phyloP scores from a whole-genome alignment of 345 rosid species.

The Cochlearia excelsa region DNA sequence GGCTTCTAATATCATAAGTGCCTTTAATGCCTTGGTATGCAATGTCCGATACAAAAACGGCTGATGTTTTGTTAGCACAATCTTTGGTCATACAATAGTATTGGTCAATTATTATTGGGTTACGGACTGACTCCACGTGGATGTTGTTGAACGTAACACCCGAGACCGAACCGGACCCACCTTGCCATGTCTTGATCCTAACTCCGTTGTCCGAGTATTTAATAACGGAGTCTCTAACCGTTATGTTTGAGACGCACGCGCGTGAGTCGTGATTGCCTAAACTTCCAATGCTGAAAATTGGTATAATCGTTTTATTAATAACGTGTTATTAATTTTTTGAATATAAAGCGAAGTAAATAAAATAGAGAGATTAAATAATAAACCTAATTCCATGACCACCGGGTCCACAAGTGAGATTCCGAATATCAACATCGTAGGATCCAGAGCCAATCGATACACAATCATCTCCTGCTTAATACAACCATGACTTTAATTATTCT shows the following conservation, averaged over 20 bases:
- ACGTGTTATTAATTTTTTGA: not conserved
- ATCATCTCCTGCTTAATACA: conserved; percentile 70
- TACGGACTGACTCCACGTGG: conserved; percentile 75
- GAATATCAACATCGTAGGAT: conserved; percentile 70
- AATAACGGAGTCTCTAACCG: conserved; percentile 78
- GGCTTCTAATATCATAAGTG: conserved; percentile 75
- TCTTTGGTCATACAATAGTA: conserved; percentile 73
- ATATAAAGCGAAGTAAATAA: not conserved
- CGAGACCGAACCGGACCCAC: conserved; percentile 85
- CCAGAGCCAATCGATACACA: conserved; percentile 94
- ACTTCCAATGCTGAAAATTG: conserved; percentile 75
- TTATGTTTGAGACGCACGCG: conserved; percentile 87
- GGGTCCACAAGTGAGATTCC: conserved; percentile 92
- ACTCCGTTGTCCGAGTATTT: conserved; percentile 76
- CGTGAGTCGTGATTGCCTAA: conserved; percentile 77
- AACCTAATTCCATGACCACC: conserved; percentile 98
- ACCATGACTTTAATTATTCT: conserved; percentile 3
- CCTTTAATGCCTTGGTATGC: conserved; percentile 72
- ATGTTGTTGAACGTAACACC: conserved; percentile 72
- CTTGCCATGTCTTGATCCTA: conserved; percentile 99
- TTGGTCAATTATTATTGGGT: conserved; percentile 90
- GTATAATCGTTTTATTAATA: not conserved
- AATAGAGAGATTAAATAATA: not conserved
- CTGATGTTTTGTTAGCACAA: conserved; percentile 80
- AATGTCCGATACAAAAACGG: conserved; percentile 68